Base-by-base conservation (phyloP, 2,329 filamentous ascomycete species). In the Calonectria pauciramosa region DNA sequence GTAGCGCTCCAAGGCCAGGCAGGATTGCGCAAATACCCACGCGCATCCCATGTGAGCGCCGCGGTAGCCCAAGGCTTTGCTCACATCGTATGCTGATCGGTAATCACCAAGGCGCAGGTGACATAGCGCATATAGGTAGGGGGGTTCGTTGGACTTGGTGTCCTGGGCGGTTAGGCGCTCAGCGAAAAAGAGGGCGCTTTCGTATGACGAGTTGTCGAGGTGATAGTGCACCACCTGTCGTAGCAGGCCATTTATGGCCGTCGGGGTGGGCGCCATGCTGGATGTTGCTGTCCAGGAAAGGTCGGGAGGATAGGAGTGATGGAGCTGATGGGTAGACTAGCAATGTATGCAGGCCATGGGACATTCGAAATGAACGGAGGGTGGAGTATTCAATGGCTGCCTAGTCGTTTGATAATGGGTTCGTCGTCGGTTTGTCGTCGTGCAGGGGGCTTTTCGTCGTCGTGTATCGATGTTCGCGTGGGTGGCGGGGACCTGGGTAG, bases 161-260 rank as follows among this genome's bases (percentile, higher is more conserved):
- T 99, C 96, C 80, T 96, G 94, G 66, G 95, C 96, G 76, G 93
- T 90, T 26, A 98, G 91, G 77, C 97, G 93, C 82, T 96, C 95
- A 74, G 97, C 94, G 75, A 98, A 95, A 87, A 99, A 99, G 52
- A 98, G 92, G 71, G 97, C 97, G 83, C 98, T 99, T 71, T 96
- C 93, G 82, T 94, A 90, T 47, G 96, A 92, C 82, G 96, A 93
- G 83, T 98, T 98, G 88, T 99, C 97, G 84, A 99, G 92, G 80
- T 93, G 91, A 82, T 93, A 93, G 81, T 93, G 86, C 71, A 93
- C 87, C 72, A 90, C 86, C 84, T 93, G 91, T 81, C 90, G 89
- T 73, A 93, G 81, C 75, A 91, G 86, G 81, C 87, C 86, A 65
- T 87, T 87, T 54, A 90, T 86, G 77, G 88, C 87, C 66, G 87